Base-by-base conservation (phyloP, 257 asterid species). In the Ilex aquifolium region DNA sequence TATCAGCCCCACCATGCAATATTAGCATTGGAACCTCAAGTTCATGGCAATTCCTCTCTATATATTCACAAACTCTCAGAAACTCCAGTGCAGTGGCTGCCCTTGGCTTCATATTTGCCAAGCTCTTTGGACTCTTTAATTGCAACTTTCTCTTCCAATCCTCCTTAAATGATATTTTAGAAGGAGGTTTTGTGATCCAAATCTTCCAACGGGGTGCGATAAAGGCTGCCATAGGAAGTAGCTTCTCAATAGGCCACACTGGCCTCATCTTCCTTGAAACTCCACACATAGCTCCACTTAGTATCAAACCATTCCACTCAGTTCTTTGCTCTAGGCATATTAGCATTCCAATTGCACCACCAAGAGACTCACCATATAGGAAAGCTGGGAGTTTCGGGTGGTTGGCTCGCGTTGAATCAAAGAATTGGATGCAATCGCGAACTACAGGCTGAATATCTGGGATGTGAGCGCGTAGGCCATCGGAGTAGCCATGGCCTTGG, bases 361-460 rank as follows among this genome's bases (percentile, higher is more conserved):
- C 96, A 57, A 91, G 62, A 0, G 96, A 91, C 67, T 91, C 98
- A 0, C 98, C 98, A 42, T 86, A 88, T 30, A 91, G 86, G 65
- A 88, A 91, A 67, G 79, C 79, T 0, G 96, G 95, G 21, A 83
- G 73, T 8, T 39, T 64, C 0, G 79, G 80, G 65, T 82, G 74
- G 30, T 69, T 30, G 29, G 75, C 72, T 27, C 77, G 70, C 29
- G 48, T 61, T 1, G 85, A 67, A 64, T 78, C 79, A 48, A 91
- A 84, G 54, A 59, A 84, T 32, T 77, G 88, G 29, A 78, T 60
- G 71, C 91, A 84, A 13, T 88, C 98, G 0, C 65, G 42, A 15
- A 91, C 66, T 10, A 88, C 17, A 6, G 88, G 85, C 1, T 74
- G 69, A 31, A 82, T 60, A 44, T 76, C 76, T 0, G 94, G 57